These are phyloP conservation scores for Aphelidium insulamus DNA, from an alignment of 371 early-diverging fungal genomes.

Conservation along the genomic window DNA sequence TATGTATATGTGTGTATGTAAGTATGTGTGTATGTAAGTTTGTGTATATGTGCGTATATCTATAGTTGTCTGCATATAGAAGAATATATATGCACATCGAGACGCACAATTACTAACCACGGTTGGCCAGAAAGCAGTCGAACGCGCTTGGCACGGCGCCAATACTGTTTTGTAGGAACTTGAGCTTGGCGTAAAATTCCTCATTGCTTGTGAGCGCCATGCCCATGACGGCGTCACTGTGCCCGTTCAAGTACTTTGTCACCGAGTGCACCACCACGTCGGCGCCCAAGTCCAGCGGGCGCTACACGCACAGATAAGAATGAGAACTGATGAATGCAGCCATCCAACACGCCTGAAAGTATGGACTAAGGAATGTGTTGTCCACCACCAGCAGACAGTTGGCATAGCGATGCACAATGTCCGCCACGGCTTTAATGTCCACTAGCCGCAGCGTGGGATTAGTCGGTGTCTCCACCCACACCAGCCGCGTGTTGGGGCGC, in stretches of 20 bases:
- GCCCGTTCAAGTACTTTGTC: constrained; percentile 95
- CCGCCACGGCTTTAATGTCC: constrained; percentile 67
- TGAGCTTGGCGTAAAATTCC: constrained; percentile 41
- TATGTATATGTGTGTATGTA: too few species aligned
- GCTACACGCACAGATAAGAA: too few species aligned
- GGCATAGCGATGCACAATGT: constrained; percentile 51
- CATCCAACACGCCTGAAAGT: constrained; percentile 71
- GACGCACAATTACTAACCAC: too few species aligned
- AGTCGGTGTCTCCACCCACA: constrained; percentile 92
- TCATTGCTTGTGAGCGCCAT: constrained; percentile 60
- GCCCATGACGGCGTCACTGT: constrained; percentile 95
- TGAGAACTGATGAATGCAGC: neutral
- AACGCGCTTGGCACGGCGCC: constrained; percentile 94
- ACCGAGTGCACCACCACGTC: constrained; percentile 96
- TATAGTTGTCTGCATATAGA: too few species aligned
- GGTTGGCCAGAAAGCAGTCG: constrained; percentile 83
- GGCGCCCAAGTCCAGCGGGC: constrained; percentile 73
- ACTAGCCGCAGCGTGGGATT: constrained; percentile 88
- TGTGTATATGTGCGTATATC: too few species aligned
- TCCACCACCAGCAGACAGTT: constrained; percentile 69
- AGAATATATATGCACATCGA: too few species aligned
- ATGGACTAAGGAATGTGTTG: constrained; percentile 94
- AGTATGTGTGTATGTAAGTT: too few species aligned
- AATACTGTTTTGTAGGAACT: constrained; percentile 81
- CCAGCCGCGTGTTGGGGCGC: constrained; percentile 45